These are phyloP conservation scores for Rhizophagus sp. DNA, from an alignment of 192 early-diverging fungal genomes.

Conservation along the genomic window DNA sequence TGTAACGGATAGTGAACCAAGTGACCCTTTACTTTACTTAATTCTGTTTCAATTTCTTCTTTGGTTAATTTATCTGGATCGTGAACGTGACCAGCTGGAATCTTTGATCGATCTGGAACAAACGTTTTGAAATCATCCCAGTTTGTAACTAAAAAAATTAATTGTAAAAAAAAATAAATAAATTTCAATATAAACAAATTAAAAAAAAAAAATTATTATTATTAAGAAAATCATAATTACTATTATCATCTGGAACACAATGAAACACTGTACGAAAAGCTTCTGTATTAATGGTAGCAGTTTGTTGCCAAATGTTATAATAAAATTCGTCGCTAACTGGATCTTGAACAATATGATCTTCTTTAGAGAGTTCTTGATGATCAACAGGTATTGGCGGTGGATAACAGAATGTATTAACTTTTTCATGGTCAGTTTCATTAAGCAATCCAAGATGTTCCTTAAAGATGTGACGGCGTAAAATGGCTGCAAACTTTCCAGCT, in stretches of 20 bases:
- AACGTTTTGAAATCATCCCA: slow-evolving; percentile 58
- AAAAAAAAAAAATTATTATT: background rate
- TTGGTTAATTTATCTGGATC: background rate
- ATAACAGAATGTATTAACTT: slow-evolving; percentile 32
- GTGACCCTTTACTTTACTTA: slow-evolving; percentile 47
- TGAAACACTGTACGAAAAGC: slow-evolving; percentile 81
- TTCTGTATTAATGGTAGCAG: slow-evolving; percentile 66
- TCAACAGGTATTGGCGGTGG: slow-evolving; percentile 34
- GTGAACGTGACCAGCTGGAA: slow-evolving; percentile 44
- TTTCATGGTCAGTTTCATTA: slow-evolving; percentile 44
- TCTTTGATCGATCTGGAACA: slow-evolving; percentile 44
- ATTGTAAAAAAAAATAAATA: background rate
- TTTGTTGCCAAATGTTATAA: slow-evolving; percentile 56
- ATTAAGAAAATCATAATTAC: slow-evolving; percentile 8
- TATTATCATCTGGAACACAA: slow-evolving; percentile 81
- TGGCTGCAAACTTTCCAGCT: slow-evolving; percentile 71
- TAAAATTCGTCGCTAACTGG: slow-evolving; percentile 65
- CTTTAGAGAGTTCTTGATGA: slow-evolving; percentile 33
- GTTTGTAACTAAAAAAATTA: slow-evolving; percentile 36
- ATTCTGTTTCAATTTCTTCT: slow-evolving; percentile 39
- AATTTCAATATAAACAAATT: background rate
- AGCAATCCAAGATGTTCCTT: slow-evolving; percentile 83
- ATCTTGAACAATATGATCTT: slow-evolving; percentile 58
- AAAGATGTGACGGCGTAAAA: slow-evolving; percentile 73
- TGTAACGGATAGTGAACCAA: slow-evolving; percentile 42